A percentile compares a stretch with the other conserved stretches of the same genome.
Conservation (phyloP, 2,329 filamentous ascomycete species). For the Ascochyta clinopodiicola region DNA sequence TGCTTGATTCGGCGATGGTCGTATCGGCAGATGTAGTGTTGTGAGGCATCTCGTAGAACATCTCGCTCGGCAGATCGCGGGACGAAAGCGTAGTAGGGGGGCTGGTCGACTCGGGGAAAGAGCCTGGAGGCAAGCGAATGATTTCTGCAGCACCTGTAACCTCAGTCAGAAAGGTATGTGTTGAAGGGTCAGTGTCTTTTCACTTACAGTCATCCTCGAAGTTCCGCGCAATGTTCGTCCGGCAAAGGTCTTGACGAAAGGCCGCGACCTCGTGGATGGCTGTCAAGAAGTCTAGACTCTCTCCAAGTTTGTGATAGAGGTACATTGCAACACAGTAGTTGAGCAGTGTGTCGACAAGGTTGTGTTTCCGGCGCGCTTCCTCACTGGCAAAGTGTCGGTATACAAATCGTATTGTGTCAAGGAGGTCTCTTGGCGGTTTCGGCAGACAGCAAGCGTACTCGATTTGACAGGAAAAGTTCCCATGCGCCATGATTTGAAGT, state of each 20-base stretch:
- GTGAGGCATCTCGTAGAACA: constrained; percentile 22
- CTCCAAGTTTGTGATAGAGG: constrained; percentile 45
- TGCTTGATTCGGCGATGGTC: not conserved
- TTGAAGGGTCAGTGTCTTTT: not conserved
- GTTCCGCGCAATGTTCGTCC: constrained; percentile 45
- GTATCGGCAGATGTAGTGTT: not conserved
- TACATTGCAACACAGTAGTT: constrained; percentile 54
- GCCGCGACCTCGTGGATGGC: constrained; percentile 45
- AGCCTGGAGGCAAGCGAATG: constrained; percentile 5
- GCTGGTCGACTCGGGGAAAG: not conserved
- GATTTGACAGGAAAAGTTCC: constrained; percentile 49
- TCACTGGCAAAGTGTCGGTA: constrained; percentile 36
- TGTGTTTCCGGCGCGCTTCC: constrained; percentile 30
- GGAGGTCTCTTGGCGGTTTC: constrained; percentile 49
- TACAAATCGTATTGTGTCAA: constrained; percentile 48
- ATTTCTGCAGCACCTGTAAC: constrained; percentile 13
- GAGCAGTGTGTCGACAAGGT: constrained; percentile 49
- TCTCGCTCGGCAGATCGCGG: constrained; percentile 23
- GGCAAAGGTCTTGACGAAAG: constrained; percentile 52
- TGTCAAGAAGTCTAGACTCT: constrained; percentile 46
- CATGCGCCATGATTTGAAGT: constrained; percentile 49
- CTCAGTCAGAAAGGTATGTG: not conserved
- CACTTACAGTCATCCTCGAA: constrained; percentile 52
- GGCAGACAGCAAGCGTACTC: constrained; percentile 50
- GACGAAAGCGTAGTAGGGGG: constrained; percentile 13